These are phyloP conservation scores for Xylariomycetidae sp. DNA, from an alignment of 2,329 filamentous ascomycete species.

Conservation along the genomic window DNA sequence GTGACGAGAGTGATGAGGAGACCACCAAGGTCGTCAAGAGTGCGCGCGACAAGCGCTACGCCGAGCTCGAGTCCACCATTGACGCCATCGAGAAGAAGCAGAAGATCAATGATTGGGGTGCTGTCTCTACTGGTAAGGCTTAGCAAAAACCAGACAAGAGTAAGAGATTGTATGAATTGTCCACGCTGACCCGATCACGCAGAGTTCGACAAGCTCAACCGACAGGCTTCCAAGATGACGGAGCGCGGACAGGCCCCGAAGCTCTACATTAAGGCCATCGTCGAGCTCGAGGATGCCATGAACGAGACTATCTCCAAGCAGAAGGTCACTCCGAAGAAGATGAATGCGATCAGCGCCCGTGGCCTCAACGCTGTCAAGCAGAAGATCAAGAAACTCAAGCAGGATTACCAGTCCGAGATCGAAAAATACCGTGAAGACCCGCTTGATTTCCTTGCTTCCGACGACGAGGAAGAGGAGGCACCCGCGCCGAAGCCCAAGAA, in stretches of 20 bases:
- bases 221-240: slow-evolving; percentile 73
- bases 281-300: slow-evolving; percentile 90
- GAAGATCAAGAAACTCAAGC: slow-evolving; percentile 97
- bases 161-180: no score
- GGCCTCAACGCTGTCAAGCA: slow-evolving; percentile 96
- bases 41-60: slow-evolving; percentile 93
- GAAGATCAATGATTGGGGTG: slow-evolving; percentile 96
- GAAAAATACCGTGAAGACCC: slow-evolving; percentile 74
- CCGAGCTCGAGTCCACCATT: slow-evolving; percentile 87
- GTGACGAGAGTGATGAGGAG: slow-evolving; percentile 83
- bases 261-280: slow-evolving; percentile 84
- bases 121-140: slow-evolving; percentile 77
- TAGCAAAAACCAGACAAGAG: no score
- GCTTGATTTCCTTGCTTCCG: slow-evolving; percentile 33
- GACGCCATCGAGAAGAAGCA: slow-evolving; percentile 91
- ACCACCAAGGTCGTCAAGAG: slow-evolving; percentile 85
- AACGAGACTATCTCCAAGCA: slow-evolving; percentile 92
- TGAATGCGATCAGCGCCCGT: slow-evolving; percentile 93
- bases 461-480: slow-evolving; percentile 68
- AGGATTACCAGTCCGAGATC: slow-evolving; percentile 83
- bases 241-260: slow-evolving; percentile 77
- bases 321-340: slow-evolving; percentile 95
- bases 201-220: slow-evolving; percentile 95
- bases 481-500: slow-evolving; percentile 48
- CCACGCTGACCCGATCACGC: slow-evolving; percentile 9